Evolutionary conservation across 2,329 filamentous ascomycete genomes (phyloP), one percentile per base, ranked within the genome.

Genomic region (Helotiales sp.): DNA sequence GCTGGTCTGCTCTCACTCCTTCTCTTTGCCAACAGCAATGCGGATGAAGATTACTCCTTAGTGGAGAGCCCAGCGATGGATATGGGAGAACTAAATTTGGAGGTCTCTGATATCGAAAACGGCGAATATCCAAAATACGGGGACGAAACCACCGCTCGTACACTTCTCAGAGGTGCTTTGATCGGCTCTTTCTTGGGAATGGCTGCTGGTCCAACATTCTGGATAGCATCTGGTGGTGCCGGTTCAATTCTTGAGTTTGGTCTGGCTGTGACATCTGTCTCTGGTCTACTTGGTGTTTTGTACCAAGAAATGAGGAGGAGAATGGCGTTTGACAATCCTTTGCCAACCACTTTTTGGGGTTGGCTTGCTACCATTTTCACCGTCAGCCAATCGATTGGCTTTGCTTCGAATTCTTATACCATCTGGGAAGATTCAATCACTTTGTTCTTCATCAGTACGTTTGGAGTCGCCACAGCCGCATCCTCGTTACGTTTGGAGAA

Each of bases 361-460:
- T 93, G 90, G 87, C 77, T 96, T 58, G 87, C 91, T 5, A 78
- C 91, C 25, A 72, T 93, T 13, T 91, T 96, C 65, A 92, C 92
- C 0, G 73, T 92, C n/a, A 86, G 89, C 60, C 91, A 96, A 69
- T 96, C 92, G n/a, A 78, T 90, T 52, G 93, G 95, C 7, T 99
- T 98, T 72, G 93, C 93, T 0, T 95, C 95, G 3, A 99, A 99
- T 75, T 99, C 95, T 0, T 99, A 93, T 75, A 98, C 93, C 0
- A 96, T 99, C 64, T 99, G 95, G 93, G 95, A 99, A 76, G 95
- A 99, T 69, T 90, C 91, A 13, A 97, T 97, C 55, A 81, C 96
- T 4, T 80, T 96, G 2, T 96, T 96, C 76, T 93, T 98, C 76
- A 83, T 97, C 58, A 85, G 86, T 2, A 95, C 93, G 0, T 97